Base-by-base conservation (phyloP, 805 yeast genomes). In the Wickerhamomyces queroliae region DNA sequence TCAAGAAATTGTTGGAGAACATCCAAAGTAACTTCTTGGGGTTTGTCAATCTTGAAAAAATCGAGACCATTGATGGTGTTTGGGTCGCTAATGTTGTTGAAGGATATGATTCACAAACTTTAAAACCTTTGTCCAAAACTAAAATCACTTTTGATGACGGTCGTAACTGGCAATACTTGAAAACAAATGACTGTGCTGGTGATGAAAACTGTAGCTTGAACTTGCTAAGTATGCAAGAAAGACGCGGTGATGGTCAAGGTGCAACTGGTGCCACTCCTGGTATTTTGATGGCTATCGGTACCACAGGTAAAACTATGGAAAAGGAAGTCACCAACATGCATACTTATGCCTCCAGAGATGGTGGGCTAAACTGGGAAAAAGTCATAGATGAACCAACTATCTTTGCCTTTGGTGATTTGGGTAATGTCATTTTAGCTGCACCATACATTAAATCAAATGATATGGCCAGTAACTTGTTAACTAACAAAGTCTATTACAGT, bases 301-400 rank as follows among this genome's bases (percentile, higher is more conserved):
- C 59, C 27, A 55, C 60, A 7, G 71, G 71, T 4, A 21, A 41
- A 11, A 30, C 31, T 8, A 34, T 48, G 15, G 44, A 36, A 11
- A 18, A 36, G 2, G 50, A 53, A 24, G 46, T 46, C 7, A 23
- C 46, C 4, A 43, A 53, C 1, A 43, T 62, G 18, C 57, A 63
- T 35, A 78, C 93, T 1, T 88, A 69, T 56, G 52, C 85, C 3
- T 83, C 95, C 0, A 67, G 84, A 44, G 89, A 88, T 62, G 90
- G 87, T 23, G 96, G 96, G 13, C 55, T 69, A n/a, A 63, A 80
- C 1, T 88, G 96, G 95, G 59, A 57, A 24, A 56, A 66, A 41
- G 70, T 76, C 0, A 46, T 78, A 7, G 76, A 77, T 25, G 70
- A 64, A 15, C 76, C 86, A 2, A 61, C 75, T 19, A 46, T 68